A percentile compares a stretch with the other conserved stretches of the same genome.
phyloP scores from a whole-genome alignment of 2,329 filamentous ascomycete species.

The Didymella exigua region DNA sequence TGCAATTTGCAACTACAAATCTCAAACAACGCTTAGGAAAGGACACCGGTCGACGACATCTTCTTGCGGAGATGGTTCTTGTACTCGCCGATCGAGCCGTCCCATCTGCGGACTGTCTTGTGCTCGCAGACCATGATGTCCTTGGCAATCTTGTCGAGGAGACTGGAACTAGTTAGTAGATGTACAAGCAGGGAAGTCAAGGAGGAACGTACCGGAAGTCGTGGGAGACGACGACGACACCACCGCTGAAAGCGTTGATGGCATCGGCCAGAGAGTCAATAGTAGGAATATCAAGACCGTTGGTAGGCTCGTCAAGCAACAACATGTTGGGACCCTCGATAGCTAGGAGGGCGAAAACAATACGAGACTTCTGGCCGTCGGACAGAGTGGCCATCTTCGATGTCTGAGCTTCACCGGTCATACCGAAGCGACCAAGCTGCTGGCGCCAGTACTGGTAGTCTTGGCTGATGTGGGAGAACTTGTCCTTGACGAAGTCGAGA shows the following conservation, averaged over 20 bases:
- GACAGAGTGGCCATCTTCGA: constrained; percentile 97
- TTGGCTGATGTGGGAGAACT: constrained; percentile 85
- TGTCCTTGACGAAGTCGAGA: constrained; percentile 96
- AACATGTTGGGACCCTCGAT: constrained; percentile 98
- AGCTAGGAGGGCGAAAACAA: constrained; percentile 94
- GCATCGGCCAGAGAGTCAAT: constrained; percentile 97
- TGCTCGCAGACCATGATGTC: constrained; percentile 99
- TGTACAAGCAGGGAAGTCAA: neutral
- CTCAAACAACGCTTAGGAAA: constrained; percentile 59
- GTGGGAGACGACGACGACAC: constrained; percentile 97
- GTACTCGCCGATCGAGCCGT: constrained; percentile 89
- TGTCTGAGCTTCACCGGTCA: constrained; percentile 91
- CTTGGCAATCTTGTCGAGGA: constrained; percentile 99
- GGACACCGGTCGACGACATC: constrained; percentile 88
- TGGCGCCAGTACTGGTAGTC: constrained; percentile 99
- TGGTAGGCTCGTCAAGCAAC: constrained; percentile 96
- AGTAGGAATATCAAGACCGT: constrained; percentile 98
- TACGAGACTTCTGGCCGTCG: constrained; percentile 96
- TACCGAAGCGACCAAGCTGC: constrained; percentile 92
- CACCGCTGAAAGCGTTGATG: constrained; percentile 93
- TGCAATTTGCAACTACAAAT: constrained; percentile 32
- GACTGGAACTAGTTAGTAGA: constrained; percentile 61
- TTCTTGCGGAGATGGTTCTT: constrained; percentile 99
- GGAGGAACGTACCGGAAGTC: constrained; percentile 81
- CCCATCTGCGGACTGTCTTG: constrained; percentile 89